These are phyloP conservation scores for Penicillium turbatum DNA, from an alignment of 495 filamentous ascomycete species.

Conservation along the genomic window DNA sequence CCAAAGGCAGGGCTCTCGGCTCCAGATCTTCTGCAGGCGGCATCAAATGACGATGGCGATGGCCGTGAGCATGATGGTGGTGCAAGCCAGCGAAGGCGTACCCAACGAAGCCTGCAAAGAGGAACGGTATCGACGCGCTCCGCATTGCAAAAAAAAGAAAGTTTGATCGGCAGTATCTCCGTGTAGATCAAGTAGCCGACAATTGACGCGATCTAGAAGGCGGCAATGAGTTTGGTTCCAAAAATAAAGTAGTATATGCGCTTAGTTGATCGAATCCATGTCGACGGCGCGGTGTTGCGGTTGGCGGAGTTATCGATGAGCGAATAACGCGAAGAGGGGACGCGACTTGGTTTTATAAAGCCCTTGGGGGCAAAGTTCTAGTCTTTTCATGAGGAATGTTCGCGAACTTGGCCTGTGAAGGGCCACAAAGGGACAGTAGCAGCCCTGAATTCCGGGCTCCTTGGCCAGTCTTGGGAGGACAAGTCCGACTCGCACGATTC, in stretches of 20 bases:
- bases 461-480: constrained; percentile 5
- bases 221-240: background rate
- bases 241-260: background rate
- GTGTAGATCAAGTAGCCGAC: background rate
- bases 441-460: constrained; percentile 27
- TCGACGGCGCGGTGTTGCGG: constrained; percentile 6
- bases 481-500: too few species aligned
- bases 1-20: constrained; percentile 6
- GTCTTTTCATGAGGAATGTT: constrained; percentile 22
- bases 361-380: constrained; percentile 8
- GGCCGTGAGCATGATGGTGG: constrained; percentile 17
- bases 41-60: constrained; percentile 13
- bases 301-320: background rate
- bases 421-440: constrained; percentile 20
- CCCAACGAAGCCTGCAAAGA: constrained; percentile 18
- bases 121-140: constrained; percentile 19
- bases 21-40: constrained; percentile 7
- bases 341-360: constrained; percentile 17
- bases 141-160: constrained; percentile 22
- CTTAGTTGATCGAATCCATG: constrained; percentile 2
- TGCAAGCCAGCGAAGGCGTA: constrained; percentile 25
- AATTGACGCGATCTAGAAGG: background rate
- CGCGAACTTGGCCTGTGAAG: constrained; percentile 15
- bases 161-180: background rate
- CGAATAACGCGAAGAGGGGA: constrained; percentile 6